Base-by-base conservation (phyloP, 2,329 filamentous ascomycete genomes). In the Talaromyces rugulosus region DNA sequence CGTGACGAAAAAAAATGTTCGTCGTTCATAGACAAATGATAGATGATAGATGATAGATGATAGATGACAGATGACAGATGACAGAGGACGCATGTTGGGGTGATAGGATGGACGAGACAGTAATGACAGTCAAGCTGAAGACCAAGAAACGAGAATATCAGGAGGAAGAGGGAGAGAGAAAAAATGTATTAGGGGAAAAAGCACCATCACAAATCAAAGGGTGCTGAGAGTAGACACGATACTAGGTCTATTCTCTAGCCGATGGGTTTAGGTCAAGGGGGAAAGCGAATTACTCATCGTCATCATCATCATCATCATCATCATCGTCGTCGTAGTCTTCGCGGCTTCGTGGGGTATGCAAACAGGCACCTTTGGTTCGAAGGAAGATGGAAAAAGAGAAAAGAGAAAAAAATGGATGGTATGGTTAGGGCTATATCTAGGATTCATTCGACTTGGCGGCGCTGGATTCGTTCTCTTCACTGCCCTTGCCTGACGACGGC, bases 401-500 rank as follows among this genome's bases (percentile, higher is more conserved):
- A 12, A 23, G 1, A 27, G 16, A 27, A 3, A 47, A 47, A 47
- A 47, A 27, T 47, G 23, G 44, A 47, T 47, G 44, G 42, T 14
- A 62, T 54, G 60, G 40, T 12, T 54, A 40, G 55, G 42, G 44
- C 44, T 47, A 47, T 47, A 47, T 47, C 60, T 62, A 62, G 47
- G 56, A 59, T 27, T 56, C 40, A 51, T 40, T 56, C 53, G 65
- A 56, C 60, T 55, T 52, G 30, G 30, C 64, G 28, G 65, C 62
- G 42, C 67, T 63, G 54, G 44, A 47, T 27, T 63, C 50, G 56
- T 68, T 67, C 51, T 66, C 64, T 62, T 58, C 66, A 51, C 61
- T 62, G 47, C 59, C 44, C 40, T 50, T 61, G 40, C 58, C 62
- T 18, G 69, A 63, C 56, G 67, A 64, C 53, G 71, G 68, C 55